A percentile compares a stretch with the other conserved stretches of the same genome.
Conservation (phyloP, 2,329 filamentous ascomycete genomes). For the Coleophoma eucalyptorum region DNA sequence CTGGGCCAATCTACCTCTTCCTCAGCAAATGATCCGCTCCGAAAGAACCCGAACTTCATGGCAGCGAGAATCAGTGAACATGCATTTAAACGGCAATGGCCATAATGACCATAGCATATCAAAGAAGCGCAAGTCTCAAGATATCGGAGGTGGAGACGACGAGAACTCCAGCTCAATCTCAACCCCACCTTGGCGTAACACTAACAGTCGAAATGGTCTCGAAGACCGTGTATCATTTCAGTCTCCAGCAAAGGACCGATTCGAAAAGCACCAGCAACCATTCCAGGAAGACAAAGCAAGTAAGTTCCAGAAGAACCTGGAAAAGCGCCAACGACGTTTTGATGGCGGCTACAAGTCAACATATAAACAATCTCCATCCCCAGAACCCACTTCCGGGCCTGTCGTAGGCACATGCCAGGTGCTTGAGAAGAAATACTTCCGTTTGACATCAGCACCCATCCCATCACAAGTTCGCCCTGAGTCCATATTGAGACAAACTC, state of each 20-base stretch:
- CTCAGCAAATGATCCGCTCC: slow-evolving; percentile 72
- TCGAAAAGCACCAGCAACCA: slow-evolving; percentile 42
- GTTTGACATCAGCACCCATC: slow-evolving; percentile 85
- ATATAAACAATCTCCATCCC: slow-evolving; percentile 49
- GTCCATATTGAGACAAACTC: slow-evolving; percentile 71
- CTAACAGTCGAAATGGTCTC: slow-evolving; percentile 53
- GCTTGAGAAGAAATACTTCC: slow-evolving; percentile 92
- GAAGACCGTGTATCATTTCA: slow-evolving; percentile 67
- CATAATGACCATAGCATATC: slow-evolving; percentile 26
- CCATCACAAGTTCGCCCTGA: slow-evolving; percentile 86
- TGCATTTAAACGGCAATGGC: slow-evolving; percentile 11
- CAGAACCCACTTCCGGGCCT: slow-evolving; percentile 59
- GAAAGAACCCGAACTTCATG: slow-evolving; percentile 53
- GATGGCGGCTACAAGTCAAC: slow-evolving; percentile 60
- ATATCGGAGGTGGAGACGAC: slow-evolving; percentile 48
- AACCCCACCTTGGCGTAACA: slow-evolving; percentile 71
- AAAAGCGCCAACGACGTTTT: slow-evolving; percentile 87
- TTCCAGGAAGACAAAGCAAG: slow-evolving; percentile 53
- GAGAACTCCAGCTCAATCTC: slow-evolving; percentile 37
- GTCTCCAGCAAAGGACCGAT: slow-evolving; percentile 29
- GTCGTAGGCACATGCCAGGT: slow-evolving; percentile 81
- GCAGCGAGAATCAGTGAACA: slow-evolving; percentile 22
- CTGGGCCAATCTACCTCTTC: slow-evolving; percentile 80
- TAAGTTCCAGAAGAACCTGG: slow-evolving; percentile 86
- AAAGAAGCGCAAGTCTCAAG: slow-evolving; percentile 82